Percentiles rank a stretch among this genome's conserved stretches.
Evolutionary conservation across 371 early-diverging fungal species (phyloP).

Genomic region (Phascolomyces articulosus): DNA sequence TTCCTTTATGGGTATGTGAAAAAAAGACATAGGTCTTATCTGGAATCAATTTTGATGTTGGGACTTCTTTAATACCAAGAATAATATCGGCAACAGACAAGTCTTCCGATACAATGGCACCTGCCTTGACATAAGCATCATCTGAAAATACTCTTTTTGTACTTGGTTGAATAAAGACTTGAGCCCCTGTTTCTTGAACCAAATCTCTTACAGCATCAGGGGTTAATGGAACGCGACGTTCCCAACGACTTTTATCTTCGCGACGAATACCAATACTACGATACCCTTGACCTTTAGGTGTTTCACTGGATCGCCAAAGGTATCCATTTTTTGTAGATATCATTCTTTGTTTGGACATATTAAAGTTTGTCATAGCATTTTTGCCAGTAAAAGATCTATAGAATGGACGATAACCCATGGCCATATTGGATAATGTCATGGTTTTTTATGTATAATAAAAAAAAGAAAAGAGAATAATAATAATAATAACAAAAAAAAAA

Average conservation of each 20-base stretch:
- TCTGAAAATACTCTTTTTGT: conserved; percentile 90
- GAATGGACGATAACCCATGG: conserved; percentile 1
- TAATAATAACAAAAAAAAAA: no score
- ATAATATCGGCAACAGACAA: conserved; percentile 89
- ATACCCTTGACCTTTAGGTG: neutral
- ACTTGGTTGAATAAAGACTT: conserved; percentile 89
- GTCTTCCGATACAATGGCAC: conserved; percentile 89
- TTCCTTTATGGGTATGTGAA: conserved; percentile 97
- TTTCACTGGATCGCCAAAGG: conserved; percentile 5
- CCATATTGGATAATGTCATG: neutral
- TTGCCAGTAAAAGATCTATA: neutral
- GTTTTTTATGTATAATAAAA: neutral
- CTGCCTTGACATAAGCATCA: conserved; percentile 81
- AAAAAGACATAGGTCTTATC: conserved; percentile 94
- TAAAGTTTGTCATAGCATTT: neutral
- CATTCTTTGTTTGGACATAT: neutral
- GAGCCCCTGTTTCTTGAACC: conserved; percentile 79
- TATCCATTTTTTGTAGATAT: conserved; percentile 4
- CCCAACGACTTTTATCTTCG: conserved; percentile 97
- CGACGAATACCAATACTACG: conserved; percentile 82
- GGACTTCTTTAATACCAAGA: conserved; percentile 97
- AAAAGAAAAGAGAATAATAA: neutral
- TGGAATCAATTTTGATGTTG: conserved; percentile 76
- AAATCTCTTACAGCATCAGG: conserved; percentile 80
- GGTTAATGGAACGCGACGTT: conserved; percentile 86